A percentile compares a stretch with the other conserved stretches of the same genome.
These are phyloP conservation scores for Vanilla planifolia DNA, from an alignment of 106 monocot species.

Conservation along the genomic window DNA sequence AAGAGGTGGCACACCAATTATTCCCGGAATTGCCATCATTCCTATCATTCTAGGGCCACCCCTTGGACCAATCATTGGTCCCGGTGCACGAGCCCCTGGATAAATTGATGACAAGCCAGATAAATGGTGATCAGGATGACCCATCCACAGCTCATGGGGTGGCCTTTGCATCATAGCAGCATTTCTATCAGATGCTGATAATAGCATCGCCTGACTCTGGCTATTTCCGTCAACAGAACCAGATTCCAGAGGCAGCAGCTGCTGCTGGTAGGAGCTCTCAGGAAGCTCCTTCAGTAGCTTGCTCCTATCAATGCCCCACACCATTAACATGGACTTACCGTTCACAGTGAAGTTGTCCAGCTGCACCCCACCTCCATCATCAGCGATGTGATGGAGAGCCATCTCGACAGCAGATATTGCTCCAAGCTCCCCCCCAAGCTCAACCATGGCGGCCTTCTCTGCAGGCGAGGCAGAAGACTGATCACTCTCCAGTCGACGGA, in stretches of 20 bases:
- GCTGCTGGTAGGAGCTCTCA: conserved; percentile 47
- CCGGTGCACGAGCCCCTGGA: conserved; percentile 22
- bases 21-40: conserved; percentile 59
- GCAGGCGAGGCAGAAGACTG: conserved; percentile 41
- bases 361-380: conserved; percentile 68
- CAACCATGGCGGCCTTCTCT: conserved; percentile 58
- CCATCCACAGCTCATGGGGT: conserved; percentile 54
- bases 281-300: conserved; percentile 88
- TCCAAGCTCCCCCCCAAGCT: conserved; percentile 65
- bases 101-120: conserved; percentile 47
- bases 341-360: conserved; percentile 71
- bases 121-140: conserved; percentile 35
- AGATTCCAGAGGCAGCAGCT: conserved; percentile 5
- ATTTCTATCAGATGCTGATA: conserved; percentile 15
- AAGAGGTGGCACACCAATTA: conserved; percentile 51
- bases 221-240: conserved; percentile 14
- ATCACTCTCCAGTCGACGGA: conserved; percentile 62
- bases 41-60: conserved; percentile 58
- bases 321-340: conserved; percentile 66
- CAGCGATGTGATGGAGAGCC: conserved; percentile 71
- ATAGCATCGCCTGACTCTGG: conserved; percentile 15
- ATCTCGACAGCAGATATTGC: conserved; percentile 53
- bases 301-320: conserved; percentile 72
- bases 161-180: conserved; percentile 25
- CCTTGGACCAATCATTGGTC: conserved; percentile 23